Evolutionary conservation across 108 stramenopile genomes (phyloP).

Genomic region (Fistulifera pelliculosa): DNA sequence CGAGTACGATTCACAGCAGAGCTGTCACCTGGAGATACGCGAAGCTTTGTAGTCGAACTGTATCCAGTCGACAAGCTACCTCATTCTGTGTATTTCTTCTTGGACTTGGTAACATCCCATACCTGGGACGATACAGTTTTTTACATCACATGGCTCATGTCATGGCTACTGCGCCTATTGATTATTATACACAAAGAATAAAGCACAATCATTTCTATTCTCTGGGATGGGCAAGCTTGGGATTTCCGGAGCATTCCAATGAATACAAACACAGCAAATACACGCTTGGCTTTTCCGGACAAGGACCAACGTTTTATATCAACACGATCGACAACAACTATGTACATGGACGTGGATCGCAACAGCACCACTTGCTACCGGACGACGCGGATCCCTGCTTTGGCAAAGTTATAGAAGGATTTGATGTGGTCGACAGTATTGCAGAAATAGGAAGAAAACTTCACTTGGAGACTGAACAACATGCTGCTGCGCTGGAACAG

Average conservation of each 20-base stretch:
- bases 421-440: conserved; percentile 24
- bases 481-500: no score
- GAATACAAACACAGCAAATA: conserved; percentile 53
- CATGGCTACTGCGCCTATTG: conserved; percentile 37
- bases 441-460: neutral
- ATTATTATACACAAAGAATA: conserved; percentile 20
- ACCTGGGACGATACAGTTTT: conserved; percentile 63
- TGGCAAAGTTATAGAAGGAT: conserved; percentile 45
- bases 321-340: conserved; percentile 59
- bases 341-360: conserved; percentile 74
- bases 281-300: conserved; percentile 72
- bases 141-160: conserved; percentile 55
- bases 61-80: conserved; percentile 57
- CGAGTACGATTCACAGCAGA: conserved; percentile 35
- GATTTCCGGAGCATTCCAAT: conserved; percentile 65
- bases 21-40: conserved; percentile 6
- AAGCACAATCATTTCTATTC: conserved; percentile 31
- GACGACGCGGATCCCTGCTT: conserved; percentile 89
- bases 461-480: neutral
- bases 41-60: conserved; percentile 41
- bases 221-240: conserved; percentile 20
- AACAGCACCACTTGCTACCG: conserved; percentile 43
- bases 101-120: conserved; percentile 48
- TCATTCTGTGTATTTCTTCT: conserved; percentile 59
- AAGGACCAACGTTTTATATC: conserved; percentile 81